A percentile compares a stretch with the other conserved stretches of the same genome.
phyloP scores from a whole-genome alignment of 441 rosid genomes.

The Eruca vesicaria region DNA sequence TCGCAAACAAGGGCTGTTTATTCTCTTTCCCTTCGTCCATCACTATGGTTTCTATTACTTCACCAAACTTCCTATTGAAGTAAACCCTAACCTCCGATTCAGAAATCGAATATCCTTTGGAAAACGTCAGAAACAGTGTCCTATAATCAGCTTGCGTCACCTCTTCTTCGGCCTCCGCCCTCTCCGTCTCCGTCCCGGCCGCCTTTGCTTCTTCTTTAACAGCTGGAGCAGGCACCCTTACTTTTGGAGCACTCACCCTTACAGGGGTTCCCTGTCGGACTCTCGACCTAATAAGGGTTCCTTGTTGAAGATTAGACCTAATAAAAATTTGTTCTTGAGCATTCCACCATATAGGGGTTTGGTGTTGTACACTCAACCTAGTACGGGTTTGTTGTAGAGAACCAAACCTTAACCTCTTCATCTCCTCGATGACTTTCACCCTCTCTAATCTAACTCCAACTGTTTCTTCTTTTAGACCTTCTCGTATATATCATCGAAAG shows the following conservation, averaged over 20 bases:
- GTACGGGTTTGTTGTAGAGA: not conserved
- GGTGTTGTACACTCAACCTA: conserved; percentile 15
- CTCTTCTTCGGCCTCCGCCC: not conserved
- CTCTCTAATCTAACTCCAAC: not conserved
- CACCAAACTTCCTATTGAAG: conserved; percentile 55
- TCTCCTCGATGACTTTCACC: not conserved
- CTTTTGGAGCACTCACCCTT: conserved; percentile 14
- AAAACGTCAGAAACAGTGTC: conserved; percentile 68
- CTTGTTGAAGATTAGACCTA: not conserved
- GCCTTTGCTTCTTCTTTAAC: not conserved
- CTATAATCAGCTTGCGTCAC: conserved; percentile 41
- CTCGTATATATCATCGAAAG: conserved; percentile 43
- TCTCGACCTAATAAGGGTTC: not conserved
- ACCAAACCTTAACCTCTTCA: not conserved
- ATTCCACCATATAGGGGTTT: not conserved
- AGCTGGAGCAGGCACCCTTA: not conserved
- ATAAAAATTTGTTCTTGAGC: not conserved
- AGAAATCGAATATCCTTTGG: conserved; percentile 58
- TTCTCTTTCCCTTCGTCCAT: conserved; percentile 48
- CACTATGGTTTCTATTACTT: conserved; percentile 39
- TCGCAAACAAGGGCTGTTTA: conserved; percentile 58
- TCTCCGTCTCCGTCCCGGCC: not conserved
- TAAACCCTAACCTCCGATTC: conserved; percentile 48
- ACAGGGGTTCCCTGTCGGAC: conserved; percentile 9
- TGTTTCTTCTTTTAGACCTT: not conserved